Evolutionary conservation across 805 yeast genomes (phyloP).

Genomic region (Huiozyma sinensis): DNA sequence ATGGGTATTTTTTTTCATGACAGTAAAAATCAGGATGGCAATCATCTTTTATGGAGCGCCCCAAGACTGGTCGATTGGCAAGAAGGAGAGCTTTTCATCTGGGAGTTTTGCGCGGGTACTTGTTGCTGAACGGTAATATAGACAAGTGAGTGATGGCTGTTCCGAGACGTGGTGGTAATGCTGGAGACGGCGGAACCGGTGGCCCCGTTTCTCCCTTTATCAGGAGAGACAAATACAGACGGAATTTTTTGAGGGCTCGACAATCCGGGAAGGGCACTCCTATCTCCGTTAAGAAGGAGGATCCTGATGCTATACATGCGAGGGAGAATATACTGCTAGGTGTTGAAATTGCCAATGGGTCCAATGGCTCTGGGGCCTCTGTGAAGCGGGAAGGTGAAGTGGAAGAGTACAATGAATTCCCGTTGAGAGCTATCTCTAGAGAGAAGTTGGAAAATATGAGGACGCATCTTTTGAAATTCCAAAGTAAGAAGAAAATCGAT

Average conservation of each 20-base stretch:
- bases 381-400: constrained; percentile 8
- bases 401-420: constrained; percentile 29
- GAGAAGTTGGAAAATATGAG: constrained; percentile 65
- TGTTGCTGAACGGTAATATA: too few relatives aligned
- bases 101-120: too few relatives aligned
- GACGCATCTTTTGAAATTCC: constrained; percentile 75
- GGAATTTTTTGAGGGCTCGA: constrained; percentile 25
- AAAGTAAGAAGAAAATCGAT: constrained; percentile 59
- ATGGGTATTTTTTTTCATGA: too few relatives aligned
- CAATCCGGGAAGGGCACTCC: constrained; percentile 4
- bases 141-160: neutral
- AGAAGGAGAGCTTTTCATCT: too few relatives aligned
- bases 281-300: constrained; percentile 23
- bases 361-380: constrained; percentile 4
- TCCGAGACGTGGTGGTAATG: constrained; percentile 6
- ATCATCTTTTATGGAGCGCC: too few relatives aligned
- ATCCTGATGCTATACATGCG: constrained; percentile 22
- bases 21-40: too few relatives aligned
- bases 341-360: constrained; percentile 3
- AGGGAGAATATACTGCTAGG: constrained; percentile 18
- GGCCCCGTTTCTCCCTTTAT: constrained; percentile 27
- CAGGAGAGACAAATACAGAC: constrained; percentile 27
- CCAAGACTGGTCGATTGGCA: neutral
- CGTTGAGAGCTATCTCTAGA: constrained; percentile 57
- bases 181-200: constrained; percentile 7